Evolutionary conservation across 2,329 filamentous ascomycete genomes (phyloP).

Genomic region (Mariannaea elegans): DNA sequence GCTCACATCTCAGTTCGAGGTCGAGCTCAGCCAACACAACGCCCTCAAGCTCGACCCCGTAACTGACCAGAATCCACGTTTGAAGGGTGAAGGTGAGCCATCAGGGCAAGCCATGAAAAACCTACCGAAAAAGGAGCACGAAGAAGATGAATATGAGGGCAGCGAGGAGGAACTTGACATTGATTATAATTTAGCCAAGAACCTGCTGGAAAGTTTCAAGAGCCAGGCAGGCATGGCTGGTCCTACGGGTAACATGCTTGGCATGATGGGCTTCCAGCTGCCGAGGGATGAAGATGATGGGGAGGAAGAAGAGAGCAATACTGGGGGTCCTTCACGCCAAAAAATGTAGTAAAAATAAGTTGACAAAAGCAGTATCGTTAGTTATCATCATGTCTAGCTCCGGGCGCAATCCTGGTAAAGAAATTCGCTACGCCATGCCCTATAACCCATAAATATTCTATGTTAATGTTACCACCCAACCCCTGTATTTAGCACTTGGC

Average conservation of each 20-base stretch:
- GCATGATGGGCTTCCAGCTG: conserved; percentile 83
- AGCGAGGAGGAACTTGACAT: conserved; percentile 73
- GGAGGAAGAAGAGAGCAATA: conserved; percentile 37
- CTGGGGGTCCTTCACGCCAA: conserved; percentile 15
- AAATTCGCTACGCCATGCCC: conserved; percentile 15
- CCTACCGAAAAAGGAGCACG: conserved; percentile 37
- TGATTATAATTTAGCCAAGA: conserved; percentile 88
- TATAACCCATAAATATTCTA: conserved; percentile 16
- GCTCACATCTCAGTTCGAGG: conserved; percentile 75
- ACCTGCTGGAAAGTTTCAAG: conserved; percentile 92
- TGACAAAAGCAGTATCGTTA: not conserved
- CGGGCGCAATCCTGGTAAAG: not conserved
- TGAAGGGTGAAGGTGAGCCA: conserved; percentile 41
- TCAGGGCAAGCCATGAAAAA: conserved; percentile 22
- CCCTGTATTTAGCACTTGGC: not conserved
- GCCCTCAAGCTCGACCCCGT: conserved; percentile 65
- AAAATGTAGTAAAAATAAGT: not conserved
- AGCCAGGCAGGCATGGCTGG: conserved; percentile 86
- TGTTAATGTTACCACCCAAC: not conserved
- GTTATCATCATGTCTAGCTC: conserved; percentile 8
- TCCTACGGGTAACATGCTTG: conserved; percentile 86
- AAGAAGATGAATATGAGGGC: conserved; percentile 57
- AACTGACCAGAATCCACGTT: conserved; percentile 41
- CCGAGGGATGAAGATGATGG: conserved; percentile 79
- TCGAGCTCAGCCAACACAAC: conserved; percentile 74